Conservation (phyloP, 176 grass and related monocot species). For the Bothriochloa decipiens region DNA sequence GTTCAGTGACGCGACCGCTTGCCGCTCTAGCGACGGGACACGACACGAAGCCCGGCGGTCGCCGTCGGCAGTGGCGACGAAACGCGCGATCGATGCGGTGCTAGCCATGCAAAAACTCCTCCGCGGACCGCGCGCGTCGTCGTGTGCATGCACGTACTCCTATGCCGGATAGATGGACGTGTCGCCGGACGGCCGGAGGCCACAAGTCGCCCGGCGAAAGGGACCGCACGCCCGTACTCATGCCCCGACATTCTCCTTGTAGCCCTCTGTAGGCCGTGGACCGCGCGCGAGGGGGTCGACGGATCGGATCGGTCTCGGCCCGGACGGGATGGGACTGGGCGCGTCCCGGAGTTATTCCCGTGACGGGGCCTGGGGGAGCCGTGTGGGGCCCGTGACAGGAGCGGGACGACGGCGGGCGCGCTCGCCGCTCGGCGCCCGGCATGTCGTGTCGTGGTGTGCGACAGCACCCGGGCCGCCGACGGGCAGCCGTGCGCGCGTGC, state of each 20-base stretch:
- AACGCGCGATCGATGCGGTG: background rate
- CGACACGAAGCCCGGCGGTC: slow-evolving; percentile 21
- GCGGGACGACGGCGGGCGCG: background rate
- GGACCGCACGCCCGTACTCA: slow-evolving; percentile 14
- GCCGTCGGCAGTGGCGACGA: background rate
- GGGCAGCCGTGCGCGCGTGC: background rate
- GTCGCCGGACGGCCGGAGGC: background rate
- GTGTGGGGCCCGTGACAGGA: slow-evolving; percentile 36
- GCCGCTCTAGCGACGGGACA: slow-evolving; percentile 6
- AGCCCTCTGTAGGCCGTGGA: slow-evolving; percentile 31
- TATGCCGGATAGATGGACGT: background rate
- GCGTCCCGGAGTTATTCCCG: slow-evolving; percentile 27
- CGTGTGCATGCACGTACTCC: background rate
- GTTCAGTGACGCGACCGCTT: background rate
- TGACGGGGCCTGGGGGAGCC: slow-evolving; percentile 20
- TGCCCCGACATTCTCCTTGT: slow-evolving; percentile 52
- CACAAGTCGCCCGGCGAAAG: slow-evolving; percentile 14
- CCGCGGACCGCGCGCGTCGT: background rate
- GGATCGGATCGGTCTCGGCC: background rate
- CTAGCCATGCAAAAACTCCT: background rate
- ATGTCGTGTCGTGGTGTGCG: background rate
- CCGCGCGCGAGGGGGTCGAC: slow-evolving; percentile 4
- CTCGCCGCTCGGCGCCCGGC: background rate
- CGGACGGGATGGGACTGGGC: background rate
- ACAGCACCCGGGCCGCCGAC: slow-evolving; percentile 35